Conservation (phyloP, 495 filamentous ascomycete genomes). For the Penicillium samsonianum region DNA sequence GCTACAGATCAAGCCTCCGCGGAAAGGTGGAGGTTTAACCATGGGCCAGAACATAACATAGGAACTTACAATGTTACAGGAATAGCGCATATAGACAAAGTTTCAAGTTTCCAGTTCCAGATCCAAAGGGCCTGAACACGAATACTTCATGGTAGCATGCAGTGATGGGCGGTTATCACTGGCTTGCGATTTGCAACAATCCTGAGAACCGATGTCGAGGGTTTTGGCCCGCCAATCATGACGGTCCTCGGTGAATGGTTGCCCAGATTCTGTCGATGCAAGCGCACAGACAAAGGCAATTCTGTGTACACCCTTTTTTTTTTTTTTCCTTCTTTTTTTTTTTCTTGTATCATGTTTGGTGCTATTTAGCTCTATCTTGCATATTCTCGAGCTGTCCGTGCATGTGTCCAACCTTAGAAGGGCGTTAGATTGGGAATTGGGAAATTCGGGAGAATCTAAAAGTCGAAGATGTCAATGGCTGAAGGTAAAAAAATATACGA, state of each 20-base stretch:
- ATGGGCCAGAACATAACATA: slow-evolving; percentile 1
- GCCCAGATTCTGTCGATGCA: slow-evolving; percentile 12
- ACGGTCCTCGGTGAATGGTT: not conserved
- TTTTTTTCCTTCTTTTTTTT: slow-evolving; percentile 4
- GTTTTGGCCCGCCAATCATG: slow-evolving; percentile 21
- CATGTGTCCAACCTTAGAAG: not conserved
- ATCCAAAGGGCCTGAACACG: slow-evolving; percentile 2
- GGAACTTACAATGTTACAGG: not conserved
- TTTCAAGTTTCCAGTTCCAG: slow-evolving; percentile 4
- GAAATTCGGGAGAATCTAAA: not conserved
- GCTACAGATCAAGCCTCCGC: not conserved
- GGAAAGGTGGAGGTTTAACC: not conserved
- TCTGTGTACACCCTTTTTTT: not conserved
- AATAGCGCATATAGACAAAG: not conserved
- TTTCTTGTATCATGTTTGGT: not conserved
- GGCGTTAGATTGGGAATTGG: not conserved
- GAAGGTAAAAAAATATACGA: no score
- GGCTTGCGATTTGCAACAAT: slow-evolving; percentile 10
- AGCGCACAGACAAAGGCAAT: slow-evolving; percentile 26
- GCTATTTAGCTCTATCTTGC: not conserved
- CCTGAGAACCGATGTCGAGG: slow-evolving; percentile 1
- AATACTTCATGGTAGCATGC: slow-evolving; percentile 21
- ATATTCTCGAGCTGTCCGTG: not conserved
- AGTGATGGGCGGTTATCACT: slow-evolving; percentile 19
- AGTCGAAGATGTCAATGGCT: not conserved